phyloP scores from a whole-genome alignment of 73 alveolate species.

The Paraurostyla sp. region DNA sequence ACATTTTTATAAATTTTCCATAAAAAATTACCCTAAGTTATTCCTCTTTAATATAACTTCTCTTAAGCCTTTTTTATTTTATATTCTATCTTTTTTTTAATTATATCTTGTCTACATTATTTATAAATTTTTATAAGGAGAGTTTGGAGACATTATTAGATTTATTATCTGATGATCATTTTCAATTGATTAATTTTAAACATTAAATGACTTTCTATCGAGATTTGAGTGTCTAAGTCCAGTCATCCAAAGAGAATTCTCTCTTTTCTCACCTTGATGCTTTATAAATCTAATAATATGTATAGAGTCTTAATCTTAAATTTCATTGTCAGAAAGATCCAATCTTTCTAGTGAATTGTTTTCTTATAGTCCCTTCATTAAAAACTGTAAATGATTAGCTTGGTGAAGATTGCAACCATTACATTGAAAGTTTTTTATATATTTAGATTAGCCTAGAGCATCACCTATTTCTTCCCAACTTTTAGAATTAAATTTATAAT shows the following conservation, averaged over 20 bases:
- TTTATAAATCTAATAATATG: slow-evolving; percentile 28
- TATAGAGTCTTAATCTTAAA: slow-evolving; percentile 22
- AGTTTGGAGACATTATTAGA: neutral
- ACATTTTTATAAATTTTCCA: slow-evolving; percentile 6
- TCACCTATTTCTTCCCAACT: slow-evolving; percentile 52
- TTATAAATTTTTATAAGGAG: neutral
- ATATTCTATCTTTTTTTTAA: slow-evolving; percentile 28
- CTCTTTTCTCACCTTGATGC: slow-evolving; percentile 52
- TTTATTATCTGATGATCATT: neutral
- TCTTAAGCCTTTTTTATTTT: slow-evolving; percentile 47
- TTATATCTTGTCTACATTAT: neutral
- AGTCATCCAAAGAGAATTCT: slow-evolving; percentile 60
- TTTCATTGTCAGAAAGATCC: slow-evolving; percentile 40
- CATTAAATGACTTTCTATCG: neutral
- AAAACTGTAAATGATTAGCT: neutral
- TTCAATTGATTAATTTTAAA: neutral
- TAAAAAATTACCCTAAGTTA: slow-evolving; percentile 22
- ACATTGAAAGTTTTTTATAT: neutral
- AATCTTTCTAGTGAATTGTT: slow-evolving; percentile 38
- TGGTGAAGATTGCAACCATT: neutral
- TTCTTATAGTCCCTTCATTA: slow-evolving; percentile 23
- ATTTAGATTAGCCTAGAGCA: slow-evolving; percentile 33
- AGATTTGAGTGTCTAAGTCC: slow-evolving; percentile 30
- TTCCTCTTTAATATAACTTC: slow-evolving; percentile 49
- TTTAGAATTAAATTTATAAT: slow-evolving; percentile 27